phyloP scores from a whole-genome alignment of 352 stramenopile genomes.

The Phytophthora gonapodyides region DNA sequence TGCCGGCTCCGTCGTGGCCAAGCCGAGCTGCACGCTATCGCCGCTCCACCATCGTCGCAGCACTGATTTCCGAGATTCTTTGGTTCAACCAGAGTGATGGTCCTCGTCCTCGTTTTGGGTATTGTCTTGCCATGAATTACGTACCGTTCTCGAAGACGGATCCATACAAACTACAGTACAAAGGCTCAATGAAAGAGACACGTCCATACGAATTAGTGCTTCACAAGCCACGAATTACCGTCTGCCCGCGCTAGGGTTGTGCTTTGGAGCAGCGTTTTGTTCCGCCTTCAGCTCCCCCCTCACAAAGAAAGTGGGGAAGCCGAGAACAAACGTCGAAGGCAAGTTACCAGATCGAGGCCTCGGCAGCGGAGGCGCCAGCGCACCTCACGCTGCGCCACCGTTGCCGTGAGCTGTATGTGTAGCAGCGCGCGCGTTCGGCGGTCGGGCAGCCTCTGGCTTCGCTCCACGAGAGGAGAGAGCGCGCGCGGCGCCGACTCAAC shows the following conservation, averaged over 20 bases:
- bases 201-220: conserved; percentile 4
- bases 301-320: conserved; percentile 44
- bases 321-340: conserved; percentile 46
- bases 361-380: not conserved
- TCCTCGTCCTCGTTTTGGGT: conserved; percentile 29
- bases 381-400: not conserved
- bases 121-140: conserved; percentile 14
- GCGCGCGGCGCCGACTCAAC: conserved; percentile 4
- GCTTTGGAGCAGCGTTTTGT: conserved; percentile 19
- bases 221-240: conserved; percentile 3
- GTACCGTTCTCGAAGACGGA: conserved; percentile 23
- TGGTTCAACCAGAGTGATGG: conserved; percentile 44
- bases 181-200: not conserved
- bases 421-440: conserved; percentile 1
- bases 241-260: conserved; percentile 22
- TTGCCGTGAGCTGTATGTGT: not conserved
- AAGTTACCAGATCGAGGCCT: conserved; percentile 31
- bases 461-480: conserved; percentile 8
- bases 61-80: conserved; percentile 20
- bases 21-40: no score
- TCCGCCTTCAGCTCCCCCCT: conserved; percentile 33
- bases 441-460: conserved; percentile 3
- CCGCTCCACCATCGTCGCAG: conserved; percentile 11
- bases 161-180: conserved; percentile 10
- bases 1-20: no score